Conservation (phyloP, 441 rosid genomes). For the Hura crepitans region DNA sequence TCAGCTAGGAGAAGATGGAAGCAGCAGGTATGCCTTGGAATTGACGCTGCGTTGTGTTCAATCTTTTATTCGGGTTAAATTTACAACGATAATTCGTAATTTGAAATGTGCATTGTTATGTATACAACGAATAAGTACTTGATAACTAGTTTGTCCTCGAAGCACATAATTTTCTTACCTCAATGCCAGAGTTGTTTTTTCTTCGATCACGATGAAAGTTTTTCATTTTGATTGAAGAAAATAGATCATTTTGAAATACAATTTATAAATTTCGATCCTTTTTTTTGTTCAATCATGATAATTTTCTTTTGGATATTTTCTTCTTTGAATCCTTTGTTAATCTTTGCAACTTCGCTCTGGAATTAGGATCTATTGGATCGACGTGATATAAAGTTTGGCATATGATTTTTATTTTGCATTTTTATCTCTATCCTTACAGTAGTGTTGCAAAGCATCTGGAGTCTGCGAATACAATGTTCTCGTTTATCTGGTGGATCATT, state of each 20-base stretch:
- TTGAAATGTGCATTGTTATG: background rate
- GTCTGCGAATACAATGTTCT: slow-evolving; percentile 90
- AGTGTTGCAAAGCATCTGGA: slow-evolving; percentile 78
- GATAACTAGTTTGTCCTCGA: background rate
- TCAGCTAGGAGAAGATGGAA: slow-evolving; percentile 51
- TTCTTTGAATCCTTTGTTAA: background rate
- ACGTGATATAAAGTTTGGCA: background rate
- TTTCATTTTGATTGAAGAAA: background rate
- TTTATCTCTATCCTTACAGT: slow-evolving; percentile 18
- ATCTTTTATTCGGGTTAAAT: background rate
- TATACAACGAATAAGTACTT: background rate
- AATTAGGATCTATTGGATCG: background rate
- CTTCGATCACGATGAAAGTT: background rate
- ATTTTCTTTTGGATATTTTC: too few relatives aligned
- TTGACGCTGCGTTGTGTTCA: background rate
- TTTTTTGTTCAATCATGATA: background rate
- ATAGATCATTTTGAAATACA: background rate
- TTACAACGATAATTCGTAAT: background rate
- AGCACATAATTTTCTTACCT: background rate
- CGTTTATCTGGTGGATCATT: slow-evolving; percentile 93
- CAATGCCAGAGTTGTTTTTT: background rate
- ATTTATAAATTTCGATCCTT: background rate
- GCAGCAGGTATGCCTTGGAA: slow-evolving; percentile 41
- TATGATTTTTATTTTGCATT: slow-evolving; percentile 1
- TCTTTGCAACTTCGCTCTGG: background rate